These are phyloP conservation scores for Cephalotrichum gorgonifer DNA, from an alignment of 2,329 filamentous ascomycete genomes.

Conservation along the genomic window DNA sequence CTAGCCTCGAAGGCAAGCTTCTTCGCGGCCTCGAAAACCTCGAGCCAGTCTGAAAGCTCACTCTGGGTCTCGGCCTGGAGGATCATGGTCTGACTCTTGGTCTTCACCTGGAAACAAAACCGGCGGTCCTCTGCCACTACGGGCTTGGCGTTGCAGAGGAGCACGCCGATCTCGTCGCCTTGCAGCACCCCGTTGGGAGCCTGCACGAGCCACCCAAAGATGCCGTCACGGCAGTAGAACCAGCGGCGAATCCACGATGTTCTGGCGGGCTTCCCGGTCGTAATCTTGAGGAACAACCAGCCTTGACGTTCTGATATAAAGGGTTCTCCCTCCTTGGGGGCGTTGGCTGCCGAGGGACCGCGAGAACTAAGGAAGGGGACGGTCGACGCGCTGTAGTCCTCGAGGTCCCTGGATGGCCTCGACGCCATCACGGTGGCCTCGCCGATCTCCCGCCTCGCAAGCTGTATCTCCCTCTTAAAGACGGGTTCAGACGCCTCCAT, in stretches of 20 bases:
- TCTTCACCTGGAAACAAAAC: slow-evolving; percentile 98
- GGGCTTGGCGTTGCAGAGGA: slow-evolving; percentile 86
- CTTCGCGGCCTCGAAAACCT: slow-evolving; percentile 88
- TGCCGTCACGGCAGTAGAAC: slow-evolving; percentile 93
- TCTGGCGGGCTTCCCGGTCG: slow-evolving; percentile 79
- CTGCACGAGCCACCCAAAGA: slow-evolving; percentile 90
- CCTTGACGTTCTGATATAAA: slow-evolving; percentile 73
- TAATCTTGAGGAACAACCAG: slow-evolving; percentile 77
- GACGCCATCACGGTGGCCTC: slow-evolving; percentile 59
- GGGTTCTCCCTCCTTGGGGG: slow-evolving; percentile 32
- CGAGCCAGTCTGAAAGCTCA: slow-evolving; percentile 90
- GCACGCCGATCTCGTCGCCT: slow-evolving; percentile 88
- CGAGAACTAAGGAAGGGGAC: slow-evolving; percentile 74
- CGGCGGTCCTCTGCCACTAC: slow-evolving; percentile 86
- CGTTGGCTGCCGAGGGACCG: slow-evolving; percentile 55
- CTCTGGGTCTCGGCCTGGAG: slow-evolving; percentile 87
- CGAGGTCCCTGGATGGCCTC: slow-evolving; percentile 81
- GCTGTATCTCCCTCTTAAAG: slow-evolving; percentile 72
- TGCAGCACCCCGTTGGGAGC: slow-evolving; percentile 81
- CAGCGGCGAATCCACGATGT: slow-evolving; percentile 86
- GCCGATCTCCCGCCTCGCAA: slow-evolving; percentile 72
- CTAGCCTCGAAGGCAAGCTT: slow-evolving; percentile 76
- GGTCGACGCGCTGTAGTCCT: slow-evolving; percentile 84
- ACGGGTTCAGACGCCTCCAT: slow-evolving; percentile 83
- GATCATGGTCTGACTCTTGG: slow-evolving; percentile 81